These are phyloP conservation scores for Daldinia decipiens DNA, from an alignment of 495 filamentous ascomycete species.

Conservation along the genomic window DNA sequence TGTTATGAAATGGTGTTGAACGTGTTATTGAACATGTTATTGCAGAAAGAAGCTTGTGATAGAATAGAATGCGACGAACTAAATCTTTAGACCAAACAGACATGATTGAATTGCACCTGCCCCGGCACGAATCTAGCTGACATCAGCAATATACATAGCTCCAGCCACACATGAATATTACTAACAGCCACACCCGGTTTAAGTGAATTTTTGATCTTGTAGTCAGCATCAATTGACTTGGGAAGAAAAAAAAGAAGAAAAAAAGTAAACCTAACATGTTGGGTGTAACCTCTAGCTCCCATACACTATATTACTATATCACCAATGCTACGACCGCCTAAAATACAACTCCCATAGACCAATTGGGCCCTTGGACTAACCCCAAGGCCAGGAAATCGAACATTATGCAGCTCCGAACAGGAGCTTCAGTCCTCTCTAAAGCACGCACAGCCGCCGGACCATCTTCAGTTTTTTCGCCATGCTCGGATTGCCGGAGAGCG, in stretches of 20 bases:
- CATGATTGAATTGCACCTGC: too few relatives aligned
- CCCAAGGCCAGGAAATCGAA: constrained; percentile 33
- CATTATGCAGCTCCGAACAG: constrained; percentile 56
- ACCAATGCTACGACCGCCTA: constrained; percentile 35
- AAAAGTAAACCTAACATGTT: neutral
- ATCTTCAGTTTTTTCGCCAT: constrained; percentile 45
- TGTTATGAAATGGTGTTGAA: constrained; percentile 49
- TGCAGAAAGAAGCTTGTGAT: neutral
- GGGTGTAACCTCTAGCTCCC: neutral
- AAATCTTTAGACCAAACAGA: neutral
- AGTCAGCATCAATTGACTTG: constrained; percentile 19
- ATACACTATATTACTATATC: constrained; percentile 1
- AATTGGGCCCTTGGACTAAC: constrained; percentile 43
- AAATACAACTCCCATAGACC: constrained; percentile 19
- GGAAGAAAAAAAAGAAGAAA: constrained; percentile 1
- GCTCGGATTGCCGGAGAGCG: constrained; percentile 52
- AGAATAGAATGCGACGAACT: neutral
- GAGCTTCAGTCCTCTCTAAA: constrained; percentile 51
- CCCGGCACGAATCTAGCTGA: neutral
- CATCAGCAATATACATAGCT: neutral
- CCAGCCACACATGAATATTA: neutral
- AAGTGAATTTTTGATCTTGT: constrained; percentile 6
- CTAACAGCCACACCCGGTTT: neutral
- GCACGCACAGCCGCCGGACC: constrained; percentile 36
- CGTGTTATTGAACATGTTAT: constrained; percentile 22